Evolutionary conservation across 2,329 filamentous ascomycete species (phyloP), one percentile per base, ranked within the genome.

Genomic region (Colletotrichum shisoi): DNA sequence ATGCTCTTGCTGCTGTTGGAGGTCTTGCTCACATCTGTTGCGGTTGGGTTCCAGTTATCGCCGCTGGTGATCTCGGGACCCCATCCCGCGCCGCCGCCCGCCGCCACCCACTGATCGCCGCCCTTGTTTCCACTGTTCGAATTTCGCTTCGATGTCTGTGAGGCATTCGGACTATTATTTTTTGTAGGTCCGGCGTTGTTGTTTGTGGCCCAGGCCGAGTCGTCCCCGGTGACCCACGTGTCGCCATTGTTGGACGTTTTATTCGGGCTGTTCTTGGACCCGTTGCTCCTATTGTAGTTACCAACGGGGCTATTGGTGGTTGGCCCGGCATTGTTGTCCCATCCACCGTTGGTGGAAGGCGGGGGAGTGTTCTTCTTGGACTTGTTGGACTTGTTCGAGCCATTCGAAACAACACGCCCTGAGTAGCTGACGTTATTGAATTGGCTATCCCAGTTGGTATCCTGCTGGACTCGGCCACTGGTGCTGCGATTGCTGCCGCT

Each of bases 261-360:
- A 45, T 56, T 62, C 27, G 46, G 49, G 37, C 57, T 59, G 15
- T 49, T 62, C 37, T 61, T 66, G 3, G 62, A 63, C 27, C 67
- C 57, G 9, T 60, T 60, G 49, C 57, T 53, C 17, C 67, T 69
- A n/a, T 62, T 63, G 12, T 58, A 31, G 39, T 60, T 42, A 17
- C 48, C 64, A n/a, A 64, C 37, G n/a, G 49, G 52, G 27, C 49
- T 57, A 34, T 63, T 63, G 48, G 54, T 68, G 15, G 52, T 69
- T 13, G 69, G 68, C 15, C 68, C 69, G 19, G 59, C 57, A 34
- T 71, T 71, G 44, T 64, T 70, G 27, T 69, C 68, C 68, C 68
- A 69, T 15, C 60, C 60, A 19, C 40, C 57, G 57, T 65, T 64
- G 3, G 49, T 54, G 12, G 65, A 58, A 8, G 62, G 27, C 11